Evolutionary conservation across 768 basidiomycete genomes (phyloP).

Genomic region (Gautieria morchelliformis): DNA sequence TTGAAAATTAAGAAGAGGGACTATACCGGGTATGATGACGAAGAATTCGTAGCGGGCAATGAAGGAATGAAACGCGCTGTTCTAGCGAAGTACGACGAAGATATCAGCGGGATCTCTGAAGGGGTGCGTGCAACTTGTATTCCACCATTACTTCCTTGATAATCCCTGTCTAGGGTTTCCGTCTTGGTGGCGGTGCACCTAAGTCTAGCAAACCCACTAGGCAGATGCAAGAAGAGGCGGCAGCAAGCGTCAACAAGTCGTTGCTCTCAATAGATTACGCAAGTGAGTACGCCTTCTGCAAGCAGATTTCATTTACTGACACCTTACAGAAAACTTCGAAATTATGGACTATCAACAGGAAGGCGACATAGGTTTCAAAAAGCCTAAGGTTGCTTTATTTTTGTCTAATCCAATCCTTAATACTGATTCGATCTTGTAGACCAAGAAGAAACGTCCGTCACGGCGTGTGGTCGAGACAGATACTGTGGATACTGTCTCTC

Average conservation of each 20-base stretch:
- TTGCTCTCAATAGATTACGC: slow-evolving; percentile 2
- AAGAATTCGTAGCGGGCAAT: slow-evolving; percentile 72
- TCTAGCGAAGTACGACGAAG: slow-evolving; percentile 90
- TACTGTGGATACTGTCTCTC: slow-evolving; percentile 32
- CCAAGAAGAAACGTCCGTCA: slow-evolving; percentile 84
- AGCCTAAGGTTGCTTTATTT: slow-evolving; percentile 56
- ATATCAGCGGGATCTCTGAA: slow-evolving; percentile 65
- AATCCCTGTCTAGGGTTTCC: slow-evolving; percentile 56
- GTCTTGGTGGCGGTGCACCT: slow-evolving; percentile 57
- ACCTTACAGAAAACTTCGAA: slow-evolving; percentile 66
- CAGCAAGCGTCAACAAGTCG: slow-evolving; percentile 67
- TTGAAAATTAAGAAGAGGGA: slow-evolving; percentile 81
- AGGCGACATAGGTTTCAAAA: slow-evolving; percentile 92
- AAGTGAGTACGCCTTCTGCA: not conserved
- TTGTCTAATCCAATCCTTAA: not conserved
- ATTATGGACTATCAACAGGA: slow-evolving; percentile 84
- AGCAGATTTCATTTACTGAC: not conserved
- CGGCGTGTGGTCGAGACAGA: slow-evolving; percentile 50
- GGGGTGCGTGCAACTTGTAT: slow-evolving; percentile 34
- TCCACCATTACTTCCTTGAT: not conserved
- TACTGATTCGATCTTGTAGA: slow-evolving; percentile 35
- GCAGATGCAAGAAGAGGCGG: slow-evolving; percentile 38
- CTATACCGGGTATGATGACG: slow-evolving; percentile 95
- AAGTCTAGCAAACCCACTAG: slow-evolving; percentile 29
- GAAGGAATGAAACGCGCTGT: slow-evolving; percentile 77